These are phyloP conservation scores for Maudiozyma bulderi DNA, from an alignment of 805 yeast species.

Conservation along the genomic window DNA sequence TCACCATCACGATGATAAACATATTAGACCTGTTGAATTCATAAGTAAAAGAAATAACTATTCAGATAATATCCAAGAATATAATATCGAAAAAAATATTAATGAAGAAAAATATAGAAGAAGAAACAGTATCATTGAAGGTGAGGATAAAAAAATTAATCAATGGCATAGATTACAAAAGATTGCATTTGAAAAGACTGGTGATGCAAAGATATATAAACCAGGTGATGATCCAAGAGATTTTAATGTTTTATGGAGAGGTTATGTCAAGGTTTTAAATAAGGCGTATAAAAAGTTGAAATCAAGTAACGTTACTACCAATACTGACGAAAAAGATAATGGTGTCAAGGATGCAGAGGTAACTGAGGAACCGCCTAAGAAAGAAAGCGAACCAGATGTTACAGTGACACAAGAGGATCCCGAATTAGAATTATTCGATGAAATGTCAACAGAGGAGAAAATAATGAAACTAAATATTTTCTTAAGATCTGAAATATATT, in stretches of 20 bases:
- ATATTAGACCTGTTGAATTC: not conserved
- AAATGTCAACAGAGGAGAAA: slow-evolving; percentile 21
- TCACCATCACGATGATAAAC: not conserved
- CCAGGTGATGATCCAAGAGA: slow-evolving; percentile 23
- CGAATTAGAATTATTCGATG: slow-evolving; percentile 28
- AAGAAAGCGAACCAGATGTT: not conserved
- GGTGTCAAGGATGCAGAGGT: not conserved
- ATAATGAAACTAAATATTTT: slow-evolving; percentile 30
- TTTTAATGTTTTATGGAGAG: slow-evolving; percentile 37
- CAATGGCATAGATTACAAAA: slow-evolving; percentile 30
- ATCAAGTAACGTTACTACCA: not conserved
- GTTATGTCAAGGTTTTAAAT: slow-evolving; percentile 19
- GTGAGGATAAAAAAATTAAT: slow-evolving; percentile 6
- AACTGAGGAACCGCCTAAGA: not conserved
- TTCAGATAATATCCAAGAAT: not conserved
- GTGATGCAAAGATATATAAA: slow-evolving; percentile 26
- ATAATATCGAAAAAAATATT: not conserved
- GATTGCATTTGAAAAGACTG: slow-evolving; percentile 35
- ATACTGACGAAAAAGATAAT: slow-evolving; percentile 3
- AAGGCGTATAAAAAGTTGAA: slow-evolving; percentile 7
- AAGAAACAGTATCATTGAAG: slow-evolving; percentile 1
- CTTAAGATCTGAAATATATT: slow-evolving; percentile 33
- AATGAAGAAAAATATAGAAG: slow-evolving; percentile 2
- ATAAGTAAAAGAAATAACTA: not conserved
- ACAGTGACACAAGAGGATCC: slow-evolving; percentile 11